Base-by-base conservation (phyloP, 352 stramenopile species). In the Phytophthora litchii region DNA sequence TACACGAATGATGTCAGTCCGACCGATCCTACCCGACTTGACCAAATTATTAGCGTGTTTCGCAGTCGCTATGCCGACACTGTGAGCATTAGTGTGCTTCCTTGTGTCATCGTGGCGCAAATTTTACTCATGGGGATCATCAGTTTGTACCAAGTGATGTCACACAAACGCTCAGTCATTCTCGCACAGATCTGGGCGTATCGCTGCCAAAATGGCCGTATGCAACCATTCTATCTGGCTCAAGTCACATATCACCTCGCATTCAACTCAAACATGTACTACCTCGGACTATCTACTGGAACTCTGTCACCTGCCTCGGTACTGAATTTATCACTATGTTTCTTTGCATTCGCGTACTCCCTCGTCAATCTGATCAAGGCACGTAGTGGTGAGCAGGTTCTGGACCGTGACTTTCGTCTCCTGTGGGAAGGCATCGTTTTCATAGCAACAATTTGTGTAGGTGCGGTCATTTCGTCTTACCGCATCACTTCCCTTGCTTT, bases 221-320 rank as follows among this genome's bases (percentile, higher is more conserved):
- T 72, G 64, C 64, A 72, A 25, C 46, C 55, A 2, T 11, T 68
- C 2, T 66, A 72, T 44, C 59, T 72, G 11, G 64, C 59, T 3
- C 58, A 72, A 21, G 31, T 70, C 19, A 64, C 54, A 3, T 74
- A 74, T 25, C 60, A 74, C 38, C 45, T 74, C 19, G 48, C 50
- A 6, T 60, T 63, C 43, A 67, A 59, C 48, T 74, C 65, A 3
- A 59, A 70, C 20, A 59, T 67, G 54, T 74, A 70, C 49, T 70
- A 58, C 14, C 52, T 72, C 1, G 64, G 64, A 6, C 37, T 72
- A 1, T 61, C 36, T 0, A 69, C 64, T 0, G 64, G 64, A 17
- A 69, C 58, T 1, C 12, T 72, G 36, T 61, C 41, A 0, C 14
- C 36, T 12, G 64, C 32, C 10, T 72, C 64, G n/a, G 17, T 72